These are phyloP conservation scores for Nitzschia putrida DNA, from an alignment of 108 stramenopile species.

Conservation along the genomic window DNA sequence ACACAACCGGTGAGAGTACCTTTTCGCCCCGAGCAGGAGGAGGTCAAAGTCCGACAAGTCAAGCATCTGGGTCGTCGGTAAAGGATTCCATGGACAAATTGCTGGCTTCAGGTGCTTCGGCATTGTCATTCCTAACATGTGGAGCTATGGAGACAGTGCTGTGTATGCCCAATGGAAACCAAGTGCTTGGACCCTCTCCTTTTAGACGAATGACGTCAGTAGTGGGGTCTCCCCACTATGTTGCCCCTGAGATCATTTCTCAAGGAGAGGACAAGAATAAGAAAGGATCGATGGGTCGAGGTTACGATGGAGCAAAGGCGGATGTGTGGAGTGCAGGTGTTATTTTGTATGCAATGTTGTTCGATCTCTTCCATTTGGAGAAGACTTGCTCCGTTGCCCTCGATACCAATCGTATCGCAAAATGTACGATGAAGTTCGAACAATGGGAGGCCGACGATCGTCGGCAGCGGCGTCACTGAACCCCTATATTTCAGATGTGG, in stretches of 20 bases:
- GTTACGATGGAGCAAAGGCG: conserved; percentile 90
- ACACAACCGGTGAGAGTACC: conserved; percentile 8
- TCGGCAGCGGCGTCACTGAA: conserved; percentile 55
- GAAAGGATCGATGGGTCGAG: conserved; percentile 10
- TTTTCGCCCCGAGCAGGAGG: conserved; percentile 8
- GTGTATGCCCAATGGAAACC: conserved; percentile 28
- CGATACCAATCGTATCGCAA: conserved; percentile 83
- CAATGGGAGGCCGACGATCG: conserved; percentile 56
- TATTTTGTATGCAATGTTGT: conserved; percentile 89
- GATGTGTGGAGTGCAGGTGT: conserved; percentile 96
- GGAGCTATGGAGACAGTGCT: conserved; percentile 61
- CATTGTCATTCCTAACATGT: conserved; percentile 73
- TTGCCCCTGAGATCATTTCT: conserved; percentile 90
- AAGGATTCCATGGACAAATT: conserved; percentile 36
- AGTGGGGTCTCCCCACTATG: conserved; percentile 91
- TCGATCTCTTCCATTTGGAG: conserved; percentile 89
- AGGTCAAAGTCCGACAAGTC: conserved; percentile 21
- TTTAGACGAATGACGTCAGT: conserved; percentile 84
- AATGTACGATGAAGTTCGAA: conserved; percentile 81
- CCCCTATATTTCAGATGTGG: conserved; percentile 64
- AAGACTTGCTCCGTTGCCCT: conserved; percentile 84
- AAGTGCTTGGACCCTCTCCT: conserved; percentile 34
- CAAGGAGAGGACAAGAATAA: conserved; percentile 46
- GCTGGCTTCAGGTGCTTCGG: conserved; percentile 46
- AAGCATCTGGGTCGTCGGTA: conserved; percentile 10